Percentiles rank a stretch among this genome's conserved stretches.
Evolutionary conservation across 2,329 filamentous ascomycete species (phyloP).

Genomic region (Colletotrichum lindemuthianum): DNA sequence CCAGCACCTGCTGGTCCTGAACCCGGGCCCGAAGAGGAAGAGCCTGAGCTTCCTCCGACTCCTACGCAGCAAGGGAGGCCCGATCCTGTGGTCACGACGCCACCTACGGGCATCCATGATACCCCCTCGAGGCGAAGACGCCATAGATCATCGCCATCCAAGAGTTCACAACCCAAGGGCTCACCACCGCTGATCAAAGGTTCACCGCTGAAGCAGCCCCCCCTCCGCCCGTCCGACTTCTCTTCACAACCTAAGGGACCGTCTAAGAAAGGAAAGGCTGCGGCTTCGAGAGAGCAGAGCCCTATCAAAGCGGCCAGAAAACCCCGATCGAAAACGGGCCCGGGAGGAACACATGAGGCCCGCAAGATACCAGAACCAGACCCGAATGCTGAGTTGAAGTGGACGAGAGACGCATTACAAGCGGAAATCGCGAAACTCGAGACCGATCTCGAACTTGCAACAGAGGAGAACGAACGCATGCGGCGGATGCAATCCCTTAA

Average conservation of each 20-base stretch:
- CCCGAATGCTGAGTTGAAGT: conserved; percentile 59
- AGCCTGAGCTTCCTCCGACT: conserved; percentile 73
- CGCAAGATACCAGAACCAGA: conserved; percentile 55
- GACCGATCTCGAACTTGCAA: conserved; percentile 66
- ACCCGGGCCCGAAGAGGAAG: conserved; percentile 40
- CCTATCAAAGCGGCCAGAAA: conserved; percentile 8
- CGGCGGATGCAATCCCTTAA: conserved; percentile 53
- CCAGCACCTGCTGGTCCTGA: conserved; percentile 9
- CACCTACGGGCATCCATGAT: conserved; percentile 68
- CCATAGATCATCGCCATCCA: conserved; percentile 49
- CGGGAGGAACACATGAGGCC: conserved; percentile 46
- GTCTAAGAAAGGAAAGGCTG: conserved; percentile 35
- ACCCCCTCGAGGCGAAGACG: conserved; percentile 63
- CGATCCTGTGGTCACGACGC: conserved; percentile 64
- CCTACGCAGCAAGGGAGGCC: conserved; percentile 58
- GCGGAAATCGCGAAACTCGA: conserved; percentile 66
- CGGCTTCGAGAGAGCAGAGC: conserved; percentile 6
- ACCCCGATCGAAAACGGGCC: conserved; percentile 8
- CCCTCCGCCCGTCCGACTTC: conserved; percentile 43
- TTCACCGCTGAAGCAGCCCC: conserved; percentile 61
- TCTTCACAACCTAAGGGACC: conserved; percentile 21
- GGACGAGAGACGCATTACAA: conserved; percentile 61
- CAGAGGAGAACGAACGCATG: conserved; percentile 67
- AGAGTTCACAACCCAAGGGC: conserved; percentile 45
- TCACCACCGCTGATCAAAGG: conserved; percentile 47